phyloP scores from a whole-genome alignment of 2,329 filamentous ascomycete genomes.

The Arachnomyces sp. region DNA sequence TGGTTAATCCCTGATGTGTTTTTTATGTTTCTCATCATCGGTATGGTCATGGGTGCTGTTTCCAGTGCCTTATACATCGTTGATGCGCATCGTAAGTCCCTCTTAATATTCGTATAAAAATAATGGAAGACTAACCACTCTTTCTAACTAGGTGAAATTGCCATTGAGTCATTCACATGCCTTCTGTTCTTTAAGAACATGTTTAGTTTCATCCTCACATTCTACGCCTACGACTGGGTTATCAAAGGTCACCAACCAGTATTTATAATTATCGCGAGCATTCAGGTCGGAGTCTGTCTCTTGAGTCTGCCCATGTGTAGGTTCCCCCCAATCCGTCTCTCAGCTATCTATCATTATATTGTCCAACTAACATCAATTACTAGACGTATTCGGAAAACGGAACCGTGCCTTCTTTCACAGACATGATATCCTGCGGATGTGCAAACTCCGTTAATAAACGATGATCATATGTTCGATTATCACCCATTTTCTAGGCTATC shows the following conservation, averaged over 20 bases:
- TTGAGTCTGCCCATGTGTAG: slow-evolving; percentile 72
- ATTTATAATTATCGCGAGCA: slow-evolving; percentile 65
- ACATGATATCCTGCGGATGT: slow-evolving; percentile 59
- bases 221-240: slow-evolving; percentile 78
- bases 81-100: slow-evolving; percentile 72
- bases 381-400: slow-evolving; percentile 72
- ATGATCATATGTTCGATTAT: too few relatives aligned
- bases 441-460: too few relatives aligned
- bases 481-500: too few relatives aligned
- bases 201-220: slow-evolving; percentile 80
- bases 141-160: slow-evolving; percentile 56
- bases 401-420: slow-evolving; percentile 67
- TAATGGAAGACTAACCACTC: slow-evolving; percentile 9
- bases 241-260: slow-evolving; percentile 46
- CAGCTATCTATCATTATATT: too few relatives aligned
- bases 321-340: slow-evolving; percentile 31
- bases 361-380: slow-evolving; percentile 2
- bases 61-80: slow-evolving; percentile 82
- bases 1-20: slow-evolving; percentile 73
- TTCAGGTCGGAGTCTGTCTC: slow-evolving; percentile 71
- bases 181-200: slow-evolving; percentile 92
- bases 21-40: slow-evolving; percentile 74
- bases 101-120: slow-evolving; percentile 5
- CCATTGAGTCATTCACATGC: slow-evolving; percentile 82
- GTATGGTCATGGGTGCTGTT: slow-evolving; percentile 88